Conservation (phyloP, 306 rosid species). For the Rosa rugosa region DNA sequence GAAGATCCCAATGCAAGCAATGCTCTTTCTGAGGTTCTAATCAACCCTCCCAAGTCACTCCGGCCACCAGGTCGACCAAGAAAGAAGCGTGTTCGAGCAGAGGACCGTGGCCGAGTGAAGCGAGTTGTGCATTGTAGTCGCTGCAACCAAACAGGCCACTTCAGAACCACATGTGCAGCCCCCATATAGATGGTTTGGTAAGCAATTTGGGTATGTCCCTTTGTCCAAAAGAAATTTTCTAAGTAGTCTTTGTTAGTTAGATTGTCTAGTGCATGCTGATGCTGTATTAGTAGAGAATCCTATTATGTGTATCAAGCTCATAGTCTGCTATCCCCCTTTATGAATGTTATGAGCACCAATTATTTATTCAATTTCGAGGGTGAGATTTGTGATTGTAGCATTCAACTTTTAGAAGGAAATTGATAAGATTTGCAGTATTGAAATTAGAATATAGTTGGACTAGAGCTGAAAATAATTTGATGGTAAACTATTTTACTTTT, state of each 20-base stretch:
- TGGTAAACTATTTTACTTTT: too few species aligned
- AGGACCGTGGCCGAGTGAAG: conserved; percentile 82
- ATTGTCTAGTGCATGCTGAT: conserved; percentile 28
- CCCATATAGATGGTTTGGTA: conserved; percentile 48
- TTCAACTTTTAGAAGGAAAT: neutral
- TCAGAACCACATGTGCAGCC: conserved; percentile 90
- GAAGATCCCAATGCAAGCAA: conserved; percentile 45
- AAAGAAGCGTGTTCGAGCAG: conserved; percentile 81
- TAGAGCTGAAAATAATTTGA: neutral
- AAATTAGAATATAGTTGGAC: neutral
- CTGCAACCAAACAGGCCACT: conserved; percentile 89
- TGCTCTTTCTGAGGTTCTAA: conserved; percentile 38
- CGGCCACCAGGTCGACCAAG: conserved; percentile 83
- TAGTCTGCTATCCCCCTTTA: conserved; percentile 24
- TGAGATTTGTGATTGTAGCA: conserved; percentile 1
- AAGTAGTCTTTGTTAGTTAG: conserved; percentile 38
- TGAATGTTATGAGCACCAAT: conserved; percentile 27
- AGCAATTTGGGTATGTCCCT: conserved; percentile 6
- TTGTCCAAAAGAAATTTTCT: conserved; percentile 29
- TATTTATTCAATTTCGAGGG: conserved; percentile 17
- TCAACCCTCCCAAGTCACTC: conserved; percentile 81
- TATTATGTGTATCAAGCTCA: conserved; percentile 37
- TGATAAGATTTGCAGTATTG: neutral
- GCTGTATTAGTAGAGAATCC: conserved; percentile 19
- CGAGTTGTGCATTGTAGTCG: conserved; percentile 94